Evolutionary conservation across 192 early-diverging fungal genomes (phyloP).

Genomic region (Backusella macrospora): DNA sequence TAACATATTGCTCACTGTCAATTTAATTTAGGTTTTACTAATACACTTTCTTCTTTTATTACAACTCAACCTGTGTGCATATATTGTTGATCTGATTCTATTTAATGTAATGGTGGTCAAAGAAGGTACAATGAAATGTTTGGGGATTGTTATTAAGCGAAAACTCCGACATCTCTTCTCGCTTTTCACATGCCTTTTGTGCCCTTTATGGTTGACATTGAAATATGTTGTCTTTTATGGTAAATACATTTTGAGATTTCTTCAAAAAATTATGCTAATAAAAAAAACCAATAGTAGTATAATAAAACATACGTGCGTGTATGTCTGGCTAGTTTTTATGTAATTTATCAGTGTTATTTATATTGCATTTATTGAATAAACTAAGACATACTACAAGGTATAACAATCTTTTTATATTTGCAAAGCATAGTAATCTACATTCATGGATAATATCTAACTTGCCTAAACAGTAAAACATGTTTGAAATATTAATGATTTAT

Average conservation of each 20-base stretch:
- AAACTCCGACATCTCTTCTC: neutral
- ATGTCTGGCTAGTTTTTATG: no score
- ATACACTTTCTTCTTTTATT: neutral
- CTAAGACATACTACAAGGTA: no score
- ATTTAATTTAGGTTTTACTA: neutral
- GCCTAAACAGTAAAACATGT: no score
- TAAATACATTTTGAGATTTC: neutral
- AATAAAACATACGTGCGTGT: neutral
- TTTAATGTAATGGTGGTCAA: neutral
- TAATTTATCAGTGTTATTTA: no score
- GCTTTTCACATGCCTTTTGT: neutral
- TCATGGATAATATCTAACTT: no score
- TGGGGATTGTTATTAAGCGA: neutral
- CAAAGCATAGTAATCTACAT: no score
- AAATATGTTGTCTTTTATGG: conserved; percentile 7
- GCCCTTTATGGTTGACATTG: neutral
- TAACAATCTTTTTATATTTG: no score
- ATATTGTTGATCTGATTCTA: neutral
- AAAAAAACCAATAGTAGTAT: neutral
- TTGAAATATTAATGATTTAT: no score
- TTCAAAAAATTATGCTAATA: neutral
- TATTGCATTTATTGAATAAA: no score
- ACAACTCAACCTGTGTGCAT: neutral
- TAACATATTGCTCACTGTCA: neutral
- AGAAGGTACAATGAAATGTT: neutral